Evolutionary conservation across 1,284 basidiomycete species (phyloP).

Genomic region (Moesziomyces sp.): DNA sequence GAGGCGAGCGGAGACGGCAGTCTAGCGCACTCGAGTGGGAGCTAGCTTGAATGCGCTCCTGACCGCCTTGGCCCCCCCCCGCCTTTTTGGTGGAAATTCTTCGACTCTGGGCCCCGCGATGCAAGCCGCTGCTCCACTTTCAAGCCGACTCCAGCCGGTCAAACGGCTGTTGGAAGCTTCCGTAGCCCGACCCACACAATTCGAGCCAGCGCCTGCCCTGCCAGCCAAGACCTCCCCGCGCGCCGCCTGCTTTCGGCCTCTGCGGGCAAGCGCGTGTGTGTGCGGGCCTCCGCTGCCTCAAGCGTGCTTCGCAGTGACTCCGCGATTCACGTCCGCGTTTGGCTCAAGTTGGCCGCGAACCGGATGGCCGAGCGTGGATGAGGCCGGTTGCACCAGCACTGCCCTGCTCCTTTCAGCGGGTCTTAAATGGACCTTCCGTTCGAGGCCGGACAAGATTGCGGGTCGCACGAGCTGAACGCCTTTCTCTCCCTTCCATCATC

Average conservation of each 20-base stretch:
- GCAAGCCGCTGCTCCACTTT: neutral
- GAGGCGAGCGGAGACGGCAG: no score
- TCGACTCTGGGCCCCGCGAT: no score
- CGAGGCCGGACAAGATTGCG: neutral
- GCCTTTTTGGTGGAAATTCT: neutral
- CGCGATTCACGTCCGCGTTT: neutral
- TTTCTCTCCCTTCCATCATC: slow-evolving; percentile 5
- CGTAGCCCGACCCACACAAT: slow-evolving; percentile 17
- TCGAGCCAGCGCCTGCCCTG: neutral
- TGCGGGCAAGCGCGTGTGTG: neutral
- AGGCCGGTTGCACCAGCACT: no score
- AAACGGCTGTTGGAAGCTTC: slow-evolving; percentile 25
- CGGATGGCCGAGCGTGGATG: neutral
- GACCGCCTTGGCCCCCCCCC: no score
- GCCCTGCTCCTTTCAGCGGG: no score
- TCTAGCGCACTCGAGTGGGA: no score
- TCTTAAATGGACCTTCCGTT: no score
- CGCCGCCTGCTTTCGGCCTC: slow-evolving; percentile 1
- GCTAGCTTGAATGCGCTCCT: no score
- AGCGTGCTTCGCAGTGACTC: no score
- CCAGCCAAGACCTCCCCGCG: no score
- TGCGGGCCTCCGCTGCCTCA: no score
- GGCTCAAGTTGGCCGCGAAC: neutral
- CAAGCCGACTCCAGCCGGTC: slow-evolving; percentile 38
- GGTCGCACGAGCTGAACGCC: slow-evolving; percentile 1